Evolutionary conservation across 106 monocot species (phyloP), one percentile per base, ranked within the genome.

Genomic region (Acorus calamus): DNA sequence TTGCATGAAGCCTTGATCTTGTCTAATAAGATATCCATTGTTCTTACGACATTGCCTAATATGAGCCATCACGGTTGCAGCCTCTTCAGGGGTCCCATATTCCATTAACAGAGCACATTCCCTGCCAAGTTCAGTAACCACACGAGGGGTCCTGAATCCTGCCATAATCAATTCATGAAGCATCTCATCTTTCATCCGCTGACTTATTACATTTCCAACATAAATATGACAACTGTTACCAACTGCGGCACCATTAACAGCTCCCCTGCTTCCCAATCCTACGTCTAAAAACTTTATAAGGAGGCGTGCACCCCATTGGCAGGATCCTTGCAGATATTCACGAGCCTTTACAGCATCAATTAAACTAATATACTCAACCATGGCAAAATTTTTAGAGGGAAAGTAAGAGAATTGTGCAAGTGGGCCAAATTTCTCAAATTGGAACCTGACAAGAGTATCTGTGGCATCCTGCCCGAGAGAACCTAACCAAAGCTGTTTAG

Each of bases 371-470:
- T 92, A 98, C 72, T 86, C 92, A 50, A 86, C 59, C 60, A 98
- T 61, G 48, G 88, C 85, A 81, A 92, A 98, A 60, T 79, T 67
- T 63, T 88, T 83, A 6, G 61, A 56, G 70, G 74, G 83, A 74
- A 78, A 72, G 68, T 75, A 67, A 6, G 77, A 52, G 61, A 85
- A 79, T 56, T 75, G 65, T 56, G 71, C 77, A 8, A 98, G n/a
- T 44, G 83, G 77, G 71, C 98, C 98, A 73, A 98, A 98, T 45
- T 88, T 83, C 67, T 92, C 88, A 79, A 98, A 88, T 14, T 77
- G 76, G 59, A 77, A 70, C 54, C 79, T 83, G 13, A 98, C 69
- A 56, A 65, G 49, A 53, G 65, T 48, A 72, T 92, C 98, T 70
- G 85, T 72, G 8, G 77, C 81, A 73, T 77, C 77, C 67, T 59